phyloP scores from a whole-genome alignment of 2,329 filamentous ascomycete genomes.

The Lecanicillium sp. region DNA sequence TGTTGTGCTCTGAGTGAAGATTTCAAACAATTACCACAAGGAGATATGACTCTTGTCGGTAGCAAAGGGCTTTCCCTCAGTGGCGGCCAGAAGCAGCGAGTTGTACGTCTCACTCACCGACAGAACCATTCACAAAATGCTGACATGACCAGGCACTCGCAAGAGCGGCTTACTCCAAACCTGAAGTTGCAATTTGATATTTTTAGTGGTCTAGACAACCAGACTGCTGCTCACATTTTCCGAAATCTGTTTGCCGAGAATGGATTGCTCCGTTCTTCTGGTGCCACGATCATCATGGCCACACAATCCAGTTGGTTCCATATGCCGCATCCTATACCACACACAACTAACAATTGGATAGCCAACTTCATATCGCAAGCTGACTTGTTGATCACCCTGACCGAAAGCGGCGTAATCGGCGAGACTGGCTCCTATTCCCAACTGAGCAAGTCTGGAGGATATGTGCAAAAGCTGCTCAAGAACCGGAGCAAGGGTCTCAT shows the following conservation, averaged over 20 bases:
- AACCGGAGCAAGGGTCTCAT: too few relatives aligned
- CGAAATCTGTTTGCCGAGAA: constrained; percentile 16
- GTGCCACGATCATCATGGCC: constrained; percentile 27
- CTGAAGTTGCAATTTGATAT: constrained; percentile 4
- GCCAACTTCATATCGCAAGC: constrained; percentile 20
- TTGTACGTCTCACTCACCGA: constrained; percentile 7
- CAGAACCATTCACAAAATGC: not conserved
- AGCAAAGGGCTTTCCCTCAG: constrained; percentile 23
- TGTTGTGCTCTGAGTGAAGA: constrained; percentile 18
- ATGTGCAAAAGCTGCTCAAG: too few relatives aligned
- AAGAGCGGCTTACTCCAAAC: not conserved
- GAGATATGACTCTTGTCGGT: constrained; percentile 22
- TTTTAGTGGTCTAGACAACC: constrained; percentile 26
- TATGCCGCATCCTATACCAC: not conserved
- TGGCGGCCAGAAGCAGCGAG: constrained; percentile 22
- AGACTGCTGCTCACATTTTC: constrained; percentile 25
- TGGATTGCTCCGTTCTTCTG: constrained; percentile 19
- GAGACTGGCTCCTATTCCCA: constrained; percentile 25
- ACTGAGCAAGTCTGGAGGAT: constrained; percentile 7
- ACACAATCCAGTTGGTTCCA: constrained; percentile 22
- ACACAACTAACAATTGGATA: too few relatives aligned
- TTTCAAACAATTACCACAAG: constrained; percentile 15
- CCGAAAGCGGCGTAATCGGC: constrained; percentile 9
- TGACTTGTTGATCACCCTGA: constrained; percentile 16
- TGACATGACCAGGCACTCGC: not conserved